phyloP scores from a whole-genome alignment of 257 asterid species.

The Solanum chiquidenum region DNA sequence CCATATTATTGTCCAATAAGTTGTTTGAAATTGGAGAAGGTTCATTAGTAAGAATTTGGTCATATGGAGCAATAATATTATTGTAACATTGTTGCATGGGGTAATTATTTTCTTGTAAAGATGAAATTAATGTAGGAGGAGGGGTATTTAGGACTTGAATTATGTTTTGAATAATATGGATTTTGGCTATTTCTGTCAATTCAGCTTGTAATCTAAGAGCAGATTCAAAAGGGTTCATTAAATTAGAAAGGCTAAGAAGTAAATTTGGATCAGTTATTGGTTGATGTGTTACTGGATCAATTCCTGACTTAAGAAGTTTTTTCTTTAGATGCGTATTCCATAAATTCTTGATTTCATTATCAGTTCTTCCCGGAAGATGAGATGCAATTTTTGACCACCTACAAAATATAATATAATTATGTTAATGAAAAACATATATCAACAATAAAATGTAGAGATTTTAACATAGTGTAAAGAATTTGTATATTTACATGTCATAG shows the following conservation, averaged over 20 bases:
- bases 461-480: not conserved
- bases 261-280: constrained; percentile 17
- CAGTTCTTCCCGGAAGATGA: constrained; percentile 55
- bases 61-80: not conserved
- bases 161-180: constrained; percentile 20
- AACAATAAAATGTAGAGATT: not conserved
- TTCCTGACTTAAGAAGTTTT: constrained; percentile 37
- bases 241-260: constrained; percentile 13
- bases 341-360: constrained; percentile 56
- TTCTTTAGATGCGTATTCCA: constrained; percentile 58
- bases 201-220: constrained; percentile 10
- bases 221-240: constrained; percentile 12
- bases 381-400: constrained; percentile 67
- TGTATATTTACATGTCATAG: not conserved
- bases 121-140: constrained; percentile 12
- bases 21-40: not conserved
- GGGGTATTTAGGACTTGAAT: constrained; percentile 21
- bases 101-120: not conserved
- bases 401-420: not conserved
- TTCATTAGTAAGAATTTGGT: not conserved
- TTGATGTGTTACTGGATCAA: constrained; percentile 47
- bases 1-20: not conserved
- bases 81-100: constrained; percentile 1
- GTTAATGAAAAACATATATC: not conserved
- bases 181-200: constrained; percentile 17